These are phyloP conservation scores for Polyplosphaeria fusca DNA, from an alignment of 495 filamentous ascomycete genomes.

Conservation along the genomic window DNA sequence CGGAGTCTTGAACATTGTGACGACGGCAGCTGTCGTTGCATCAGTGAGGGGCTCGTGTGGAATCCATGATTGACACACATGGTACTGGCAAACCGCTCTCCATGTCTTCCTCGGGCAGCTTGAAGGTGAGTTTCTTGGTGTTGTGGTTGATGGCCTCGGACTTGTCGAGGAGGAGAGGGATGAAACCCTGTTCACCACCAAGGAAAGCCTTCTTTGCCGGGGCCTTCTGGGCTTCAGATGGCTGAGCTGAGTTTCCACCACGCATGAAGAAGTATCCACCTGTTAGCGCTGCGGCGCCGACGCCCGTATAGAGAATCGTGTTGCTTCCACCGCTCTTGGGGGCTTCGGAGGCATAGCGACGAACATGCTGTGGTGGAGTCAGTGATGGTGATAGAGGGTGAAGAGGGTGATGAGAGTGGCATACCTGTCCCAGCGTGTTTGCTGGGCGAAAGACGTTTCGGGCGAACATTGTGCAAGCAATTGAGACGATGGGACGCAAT, in stretches of 20 bases:
- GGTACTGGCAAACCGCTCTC: conserved; percentile 77
- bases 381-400: conserved; percentile 1
- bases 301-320: conserved; percentile 20
- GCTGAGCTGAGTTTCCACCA: conserved; percentile 12
- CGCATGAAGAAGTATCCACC: conserved; percentile 36
- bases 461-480: conserved; percentile 35
- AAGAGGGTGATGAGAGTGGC: not conserved
- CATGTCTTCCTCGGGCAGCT: conserved; percentile 75
- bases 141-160: conserved; percentile 79
- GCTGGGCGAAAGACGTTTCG: conserved; percentile 36
- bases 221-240: conserved; percentile 29
- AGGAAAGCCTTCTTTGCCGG: conserved; percentile 60
- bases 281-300: conserved; percentile 27
- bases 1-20: conserved; percentile 80
- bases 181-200: conserved; percentile 82
- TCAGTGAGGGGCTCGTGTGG: not conserved
- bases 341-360: conserved; percentile 43
- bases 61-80: conserved; percentile 47
- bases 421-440: conserved; percentile 34
- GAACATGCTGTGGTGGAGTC: conserved; percentile 38
- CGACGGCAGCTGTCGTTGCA: conserved; percentile 58
- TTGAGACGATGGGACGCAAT: conserved; percentile 7
- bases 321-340: conserved; percentile 32
- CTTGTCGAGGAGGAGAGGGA: conserved; percentile 74
- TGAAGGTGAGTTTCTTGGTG: conserved; percentile 83